Conservation (phyloP, 306 rosid genomes). For the Pyrus pyrifolia region DNA sequence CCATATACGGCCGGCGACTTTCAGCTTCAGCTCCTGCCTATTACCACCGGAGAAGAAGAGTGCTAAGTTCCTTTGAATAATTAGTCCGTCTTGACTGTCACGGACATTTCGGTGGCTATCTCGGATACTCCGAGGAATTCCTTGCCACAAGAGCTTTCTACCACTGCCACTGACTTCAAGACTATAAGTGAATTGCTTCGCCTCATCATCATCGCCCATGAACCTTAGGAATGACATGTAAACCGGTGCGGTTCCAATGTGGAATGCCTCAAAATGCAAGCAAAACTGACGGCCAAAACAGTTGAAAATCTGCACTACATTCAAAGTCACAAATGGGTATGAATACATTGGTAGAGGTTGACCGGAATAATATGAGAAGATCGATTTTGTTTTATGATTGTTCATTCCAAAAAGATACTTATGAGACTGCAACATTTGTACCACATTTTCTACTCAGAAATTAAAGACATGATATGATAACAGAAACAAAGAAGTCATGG, state of each 20-base stretch:
- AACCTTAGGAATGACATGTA: conserved; percentile 56
- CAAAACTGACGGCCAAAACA: conserved; percentile 53
- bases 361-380: neutral
- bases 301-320: conserved; percentile 38
- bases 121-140: conserved; percentile 48
- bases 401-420: neutral
- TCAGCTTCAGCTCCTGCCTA: conserved; percentile 44
- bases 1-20: conserved; percentile 49
- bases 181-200: conserved; percentile 43
- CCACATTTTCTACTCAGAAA: neutral
- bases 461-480: neutral
- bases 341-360: neutral
- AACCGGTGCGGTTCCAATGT: conserved; percentile 42
- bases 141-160: conserved; percentile 48
- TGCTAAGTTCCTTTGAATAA: conserved; percentile 46
- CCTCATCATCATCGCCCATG: conserved; percentile 55
- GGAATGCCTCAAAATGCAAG: conserved; percentile 54
- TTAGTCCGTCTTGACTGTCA: conserved; percentile 49
- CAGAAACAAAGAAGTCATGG: neutral
- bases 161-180: conserved; percentile 49
- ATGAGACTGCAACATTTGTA: neutral
- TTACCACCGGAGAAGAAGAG: conserved; percentile 40
- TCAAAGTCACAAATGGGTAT: neutral
- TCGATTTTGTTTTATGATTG: neutral
- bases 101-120: conserved; percentile 48